Evolutionary conservation across 495 filamentous ascomycete genomes (phyloP).

Genomic region (Neurospora sp.): DNA sequence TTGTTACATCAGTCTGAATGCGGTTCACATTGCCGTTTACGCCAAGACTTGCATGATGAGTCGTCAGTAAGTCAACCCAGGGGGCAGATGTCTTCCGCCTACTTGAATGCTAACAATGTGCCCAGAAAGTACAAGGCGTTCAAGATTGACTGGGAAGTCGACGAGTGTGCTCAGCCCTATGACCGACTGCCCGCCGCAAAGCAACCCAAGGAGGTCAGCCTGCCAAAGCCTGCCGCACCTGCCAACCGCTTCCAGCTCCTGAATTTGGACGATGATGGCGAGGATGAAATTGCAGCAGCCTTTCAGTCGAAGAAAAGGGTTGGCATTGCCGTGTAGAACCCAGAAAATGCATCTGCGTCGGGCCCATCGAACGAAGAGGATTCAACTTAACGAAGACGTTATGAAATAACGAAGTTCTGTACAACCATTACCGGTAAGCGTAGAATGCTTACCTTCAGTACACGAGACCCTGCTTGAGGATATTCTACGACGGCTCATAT

Average conservation of each 20-base stretch:
- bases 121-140: constrained; percentile 57
- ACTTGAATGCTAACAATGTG: not conserved
- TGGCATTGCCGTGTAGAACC: constrained; percentile 15
- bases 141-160: constrained; percentile 59
- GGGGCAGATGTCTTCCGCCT: not conserved
- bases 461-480: not conserved
- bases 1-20: constrained; percentile 64
- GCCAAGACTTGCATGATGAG: constrained; percentile 74
- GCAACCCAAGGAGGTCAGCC: constrained; percentile 22
- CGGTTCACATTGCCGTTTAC: constrained; percentile 64
- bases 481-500: not conserved
- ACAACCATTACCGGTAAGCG: not conserved
- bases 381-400: not conserved
- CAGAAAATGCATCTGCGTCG: not conserved
- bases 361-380: not conserved
- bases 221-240: constrained; percentile 21
- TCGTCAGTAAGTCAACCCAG: constrained; percentile 30
- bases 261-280: constrained; percentile 34
- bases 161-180: constrained; percentile 63
- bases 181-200: constrained; percentile 9
- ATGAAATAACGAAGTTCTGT: not conserved
- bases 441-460: not conserved
- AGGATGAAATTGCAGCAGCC: constrained; percentile 17
- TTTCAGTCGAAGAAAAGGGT: constrained; percentile 20
- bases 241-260: constrained; percentile 59